Conservation (phyloP, 1,284 basidiomycete species). For the Pyrrhoderma lamaoense region DNA sequence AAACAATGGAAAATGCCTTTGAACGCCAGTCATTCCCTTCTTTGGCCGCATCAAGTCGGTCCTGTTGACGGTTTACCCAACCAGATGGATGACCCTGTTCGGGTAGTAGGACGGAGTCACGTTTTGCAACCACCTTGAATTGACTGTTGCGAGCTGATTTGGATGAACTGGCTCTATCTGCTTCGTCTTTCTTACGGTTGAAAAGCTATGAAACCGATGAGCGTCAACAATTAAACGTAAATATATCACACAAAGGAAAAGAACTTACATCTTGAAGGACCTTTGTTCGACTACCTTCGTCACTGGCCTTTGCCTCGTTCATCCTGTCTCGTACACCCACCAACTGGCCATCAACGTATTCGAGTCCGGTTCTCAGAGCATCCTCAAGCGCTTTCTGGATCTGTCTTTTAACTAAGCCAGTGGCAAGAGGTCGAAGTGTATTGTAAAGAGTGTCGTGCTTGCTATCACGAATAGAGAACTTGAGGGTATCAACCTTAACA, state of each 20-base stretch:
- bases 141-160: conserved; percentile 27
- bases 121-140: conserved; percentile 68
- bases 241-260: neutral
- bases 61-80: conserved; percentile 60
- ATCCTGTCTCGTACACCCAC: conserved; percentile 72
- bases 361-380: conserved; percentile 74
- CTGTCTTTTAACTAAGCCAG: conserved; percentile 83
- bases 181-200: conserved; percentile 18
- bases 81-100: conserved; percentile 60
- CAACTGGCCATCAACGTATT: conserved; percentile 83
- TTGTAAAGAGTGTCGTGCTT: conserved; percentile 93
- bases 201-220: conserved; percentile 34
- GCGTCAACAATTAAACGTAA: conserved; percentile 1
- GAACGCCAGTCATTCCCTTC: conserved; percentile 58
- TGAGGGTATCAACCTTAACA: conserved; percentile 79
- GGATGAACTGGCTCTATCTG: conserved; percentile 16
- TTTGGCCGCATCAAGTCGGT: conserved; percentile 45
- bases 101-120: conserved; percentile 52
- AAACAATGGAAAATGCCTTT: conserved; percentile 40
- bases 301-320: conserved; percentile 55
- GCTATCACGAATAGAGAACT: conserved; percentile 85
- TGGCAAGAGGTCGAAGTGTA: conserved; percentile 68
- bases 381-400: conserved; percentile 78
- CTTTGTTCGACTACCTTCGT: conserved; percentile 45
- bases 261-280: conserved; percentile 59